A percentile compares a stretch with the other conserved stretches of the same genome.
Evolutionary conservation across 1,284 basidiomycete genomes (phyloP).

Genomic region (Papiliotrema fonsecae): DNA sequence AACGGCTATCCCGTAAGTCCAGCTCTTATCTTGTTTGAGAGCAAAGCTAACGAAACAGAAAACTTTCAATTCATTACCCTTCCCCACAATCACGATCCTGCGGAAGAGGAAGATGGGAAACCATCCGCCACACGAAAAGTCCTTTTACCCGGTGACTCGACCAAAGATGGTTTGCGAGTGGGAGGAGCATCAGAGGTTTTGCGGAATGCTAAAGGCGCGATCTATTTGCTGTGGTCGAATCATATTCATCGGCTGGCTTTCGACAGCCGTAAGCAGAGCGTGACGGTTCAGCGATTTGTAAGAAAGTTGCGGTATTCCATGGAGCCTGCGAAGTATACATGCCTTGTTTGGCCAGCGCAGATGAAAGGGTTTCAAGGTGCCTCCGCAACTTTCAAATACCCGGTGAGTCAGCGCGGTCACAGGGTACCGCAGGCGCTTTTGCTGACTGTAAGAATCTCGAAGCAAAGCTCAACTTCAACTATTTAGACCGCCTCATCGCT

Average conservation of each 20-base stretch:
- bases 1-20: constrained; percentile 59
- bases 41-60: constrained; percentile 54
- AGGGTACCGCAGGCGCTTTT: too few relatives aligned
- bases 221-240: constrained; percentile 90
- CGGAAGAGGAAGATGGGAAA: constrained; percentile 16
- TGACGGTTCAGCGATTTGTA: constrained; percentile 83
- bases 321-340: constrained; percentile 70
- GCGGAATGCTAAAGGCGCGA: constrained; percentile 61
- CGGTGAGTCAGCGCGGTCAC: constrained; percentile 55
- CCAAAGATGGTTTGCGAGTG: constrained; percentile 50
- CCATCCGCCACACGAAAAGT: constrained; percentile 50
- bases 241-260: constrained; percentile 91
- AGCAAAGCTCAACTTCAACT: constrained; percentile 45
- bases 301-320: constrained; percentile 62
- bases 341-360: constrained; percentile 87
- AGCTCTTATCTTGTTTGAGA: not conserved
- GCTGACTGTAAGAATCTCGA: constrained; percentile 54
- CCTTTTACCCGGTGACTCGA: constrained; percentile 58
- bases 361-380: constrained; percentile 81
- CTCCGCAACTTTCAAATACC: constrained; percentile 68
- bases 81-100: constrained; percentile 37
- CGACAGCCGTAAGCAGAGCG: constrained; percentile 66
- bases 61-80: constrained; percentile 89
- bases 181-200: constrained; percentile 69
- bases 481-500: constrained; percentile 59